Base-by-base conservation (phyloP, 1,284 basidiomycete genomes). In the Pascua guehoae region DNA sequence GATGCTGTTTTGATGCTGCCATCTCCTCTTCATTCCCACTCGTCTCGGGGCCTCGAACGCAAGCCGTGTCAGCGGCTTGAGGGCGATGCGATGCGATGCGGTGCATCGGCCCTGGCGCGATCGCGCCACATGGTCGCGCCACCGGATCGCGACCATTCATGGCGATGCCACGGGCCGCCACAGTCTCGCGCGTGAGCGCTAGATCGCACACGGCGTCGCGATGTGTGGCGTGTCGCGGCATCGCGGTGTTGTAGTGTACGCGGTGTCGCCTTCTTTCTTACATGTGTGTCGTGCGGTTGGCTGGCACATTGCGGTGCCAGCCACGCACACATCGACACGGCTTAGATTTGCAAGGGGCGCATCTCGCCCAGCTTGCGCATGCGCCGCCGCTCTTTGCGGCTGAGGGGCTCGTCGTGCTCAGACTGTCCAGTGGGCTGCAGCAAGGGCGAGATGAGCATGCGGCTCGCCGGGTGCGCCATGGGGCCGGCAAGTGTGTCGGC, bases 391-490 rank as follows among this genome's bases (percentile, higher is more conserved):
- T 63, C 56, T 51, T 58, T 60, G 41, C 62, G 53, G 56, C 62
- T 63, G 53, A 56, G 36, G 0, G 49, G 17, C 10, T 63, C 58
- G 15, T 63, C 56, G 4, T 39, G 38, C 12, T 49, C 50, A 42
- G 39, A 47, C 53, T 45, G 12, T 32, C 24, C 24, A 3, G 24
- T 32, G 5, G 61, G 61, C 43, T 49, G 46, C 10, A 60, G 53
- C 14, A 60, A 46, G 3, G 60, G 60, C 16, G 60, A 62, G 49
- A 62, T 62, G 39, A 62, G 57, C 60, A 62, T 58, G 18, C 60
- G 48, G 49, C 50, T 58, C 1, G 60, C 57, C 0, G 60, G 60
- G 37, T 55, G 51, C 2, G 60, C 45, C 12, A 62, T 52, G 1
- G 60, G 55, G 16, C 56, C 60, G 8, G 57, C 57, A 0, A 62